phyloP scores from a whole-genome alignment of 169 alveolate species.

The Plasmodium inui region DNA sequence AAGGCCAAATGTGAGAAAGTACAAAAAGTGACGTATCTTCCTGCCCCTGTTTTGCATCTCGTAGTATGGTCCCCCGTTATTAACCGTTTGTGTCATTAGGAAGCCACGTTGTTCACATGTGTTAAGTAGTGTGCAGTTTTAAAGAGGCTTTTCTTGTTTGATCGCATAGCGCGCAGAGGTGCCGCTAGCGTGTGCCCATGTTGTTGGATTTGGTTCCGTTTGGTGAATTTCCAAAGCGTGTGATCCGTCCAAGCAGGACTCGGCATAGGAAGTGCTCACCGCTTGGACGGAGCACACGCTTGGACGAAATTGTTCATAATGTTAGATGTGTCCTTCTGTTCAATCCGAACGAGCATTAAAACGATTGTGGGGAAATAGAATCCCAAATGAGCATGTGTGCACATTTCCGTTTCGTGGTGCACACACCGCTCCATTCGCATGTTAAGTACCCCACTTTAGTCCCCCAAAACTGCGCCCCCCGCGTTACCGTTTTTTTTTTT shows the following conservation, averaged over 20 bases:
- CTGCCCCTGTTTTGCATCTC: not conserved
- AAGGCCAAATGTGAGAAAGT: not conserved
- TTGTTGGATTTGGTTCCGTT: not conserved
- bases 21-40: not conserved
- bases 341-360: not conserved
- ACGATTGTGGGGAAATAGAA: not conserved
- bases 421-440: not conserved
- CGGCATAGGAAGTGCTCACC: not conserved
- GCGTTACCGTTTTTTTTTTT: not conserved
- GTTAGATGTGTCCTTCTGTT: not conserved
- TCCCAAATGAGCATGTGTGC: not conserved
- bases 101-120: not conserved
- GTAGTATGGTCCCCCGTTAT: not conserved
- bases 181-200: not conserved
- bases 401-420: too few relatives aligned
- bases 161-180: not conserved
- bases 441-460: not conserved
- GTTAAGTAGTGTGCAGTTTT: not conserved
- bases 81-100: not conserved
- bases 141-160: not conserved
- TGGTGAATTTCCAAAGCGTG: not conserved
- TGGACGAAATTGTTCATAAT: not conserved
- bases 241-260: not conserved
- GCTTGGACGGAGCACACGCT: not conserved
- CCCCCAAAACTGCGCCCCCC: not conserved